phyloP scores from a whole-genome alignment of 2,329 filamentous ascomycete genomes.

The Neonectria magnoliae region DNA sequence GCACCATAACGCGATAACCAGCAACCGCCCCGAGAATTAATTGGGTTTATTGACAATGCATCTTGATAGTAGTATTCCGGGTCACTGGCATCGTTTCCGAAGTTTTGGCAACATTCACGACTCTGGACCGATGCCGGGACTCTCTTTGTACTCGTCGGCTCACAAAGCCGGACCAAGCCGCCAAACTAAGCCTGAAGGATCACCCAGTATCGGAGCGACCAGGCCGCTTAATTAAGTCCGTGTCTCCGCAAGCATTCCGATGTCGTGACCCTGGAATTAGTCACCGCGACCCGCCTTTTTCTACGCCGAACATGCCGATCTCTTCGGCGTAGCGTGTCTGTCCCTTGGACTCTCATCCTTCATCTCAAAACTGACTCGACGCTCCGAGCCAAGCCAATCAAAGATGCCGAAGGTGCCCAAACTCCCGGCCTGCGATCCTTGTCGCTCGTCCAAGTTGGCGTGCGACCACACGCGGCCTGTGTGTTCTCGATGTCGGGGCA shows the following conservation, averaged over 20 bases:
- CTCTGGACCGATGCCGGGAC: neutral
- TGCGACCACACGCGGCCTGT: slow-evolving; percentile 41
- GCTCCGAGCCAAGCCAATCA: neutral
- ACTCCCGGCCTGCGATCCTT: slow-evolving; percentile 40
- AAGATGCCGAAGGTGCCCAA: slow-evolving; percentile 3
- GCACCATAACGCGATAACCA: neutral
- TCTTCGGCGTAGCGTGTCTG: neutral
- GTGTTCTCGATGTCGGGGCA: slow-evolving; percentile 39
- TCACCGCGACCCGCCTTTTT: slow-evolving; percentile 1
- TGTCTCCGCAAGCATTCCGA: neutral
- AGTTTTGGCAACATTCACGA: neutral
- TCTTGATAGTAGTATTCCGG: too few relatives aligned
- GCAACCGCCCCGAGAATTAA: too few relatives aligned
- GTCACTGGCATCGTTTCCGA: neutral
- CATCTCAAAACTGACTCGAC: neutral
- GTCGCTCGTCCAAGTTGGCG: slow-evolving; percentile 41
- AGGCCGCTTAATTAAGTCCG: neutral
- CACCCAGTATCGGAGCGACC: neutral
- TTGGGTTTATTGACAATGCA: neutral
- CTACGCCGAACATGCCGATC: slow-evolving; percentile 4
- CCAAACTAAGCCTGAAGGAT: neutral
- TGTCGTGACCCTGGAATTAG: neutral
- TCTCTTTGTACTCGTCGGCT: neutral
- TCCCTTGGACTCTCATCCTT: neutral
- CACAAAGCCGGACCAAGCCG: slow-evolving; percentile 4